Evolutionary conservation across 306 rosid species (phyloP).

Genomic region (Medicago arabica): DNA sequence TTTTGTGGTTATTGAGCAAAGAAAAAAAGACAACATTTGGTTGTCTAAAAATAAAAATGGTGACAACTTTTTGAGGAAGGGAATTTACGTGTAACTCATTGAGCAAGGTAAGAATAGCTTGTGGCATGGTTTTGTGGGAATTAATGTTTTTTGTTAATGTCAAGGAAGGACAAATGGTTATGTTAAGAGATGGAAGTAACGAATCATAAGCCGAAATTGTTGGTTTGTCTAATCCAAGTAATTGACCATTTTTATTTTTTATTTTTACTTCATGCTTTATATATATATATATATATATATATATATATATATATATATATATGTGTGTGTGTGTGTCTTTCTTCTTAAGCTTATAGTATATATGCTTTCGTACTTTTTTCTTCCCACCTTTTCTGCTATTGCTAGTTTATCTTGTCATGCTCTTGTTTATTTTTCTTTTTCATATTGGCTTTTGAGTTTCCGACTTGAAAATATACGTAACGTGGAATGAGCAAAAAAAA

Average conservation of each 20-base stretch:
- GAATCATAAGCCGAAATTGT: conserved; percentile 67
- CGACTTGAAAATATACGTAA: not conserved
- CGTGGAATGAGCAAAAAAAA: not conserved
- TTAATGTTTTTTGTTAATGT: conserved; percentile 35
- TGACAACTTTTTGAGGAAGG: conserved; percentile 38
- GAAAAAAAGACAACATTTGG: conserved; percentile 42
- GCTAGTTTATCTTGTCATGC: not conserved
- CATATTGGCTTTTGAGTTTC: not conserved
- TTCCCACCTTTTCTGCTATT: conserved; percentile 8
- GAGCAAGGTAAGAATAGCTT: conserved; percentile 74
- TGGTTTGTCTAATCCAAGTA: conserved; percentile 46
- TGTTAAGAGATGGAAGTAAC: conserved; percentile 64
- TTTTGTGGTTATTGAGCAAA: conserved; percentile 21
- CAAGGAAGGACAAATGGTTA: conserved; percentile 49
- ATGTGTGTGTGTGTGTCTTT: conserved; percentile 36
- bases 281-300: too few species aligned
- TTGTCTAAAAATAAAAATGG: conserved; percentile 45
- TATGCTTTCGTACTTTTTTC: conserved; percentile 16
- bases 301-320: too few species aligned
- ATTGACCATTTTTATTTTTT: conserved; percentile 43
- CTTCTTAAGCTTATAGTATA: conserved; percentile 33
- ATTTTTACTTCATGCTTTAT: not conserved
- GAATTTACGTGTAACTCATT: conserved; percentile 48
- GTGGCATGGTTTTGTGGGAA: conserved; percentile 58
- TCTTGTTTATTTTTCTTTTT: not conserved